A percentile compares a stretch with the other conserved stretches of the same genome.
phyloP scores from a whole-genome alignment of 805 yeast genomes.

The Maudiozyma barnettii region DNA sequence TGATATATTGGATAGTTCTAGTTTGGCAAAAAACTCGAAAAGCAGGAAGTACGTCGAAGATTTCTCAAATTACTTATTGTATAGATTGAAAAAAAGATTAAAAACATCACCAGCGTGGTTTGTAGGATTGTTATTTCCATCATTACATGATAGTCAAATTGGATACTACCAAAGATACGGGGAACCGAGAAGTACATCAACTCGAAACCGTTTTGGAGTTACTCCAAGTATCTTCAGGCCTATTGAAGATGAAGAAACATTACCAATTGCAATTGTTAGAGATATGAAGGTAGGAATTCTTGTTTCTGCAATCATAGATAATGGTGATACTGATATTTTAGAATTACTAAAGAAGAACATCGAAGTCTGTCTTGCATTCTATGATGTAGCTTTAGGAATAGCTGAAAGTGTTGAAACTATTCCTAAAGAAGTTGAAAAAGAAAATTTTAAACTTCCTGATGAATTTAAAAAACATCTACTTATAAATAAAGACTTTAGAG shows the following conservation, averaged over 20 bases:
- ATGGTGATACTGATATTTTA: constrained; percentile 18
- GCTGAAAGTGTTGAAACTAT: not conserved
- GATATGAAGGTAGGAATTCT: constrained; percentile 26
- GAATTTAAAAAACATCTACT: constrained; percentile 8
- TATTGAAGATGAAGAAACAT: constrained; percentile 16
- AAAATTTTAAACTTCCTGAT: constrained; percentile 5
- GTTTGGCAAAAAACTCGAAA: constrained; percentile 36
- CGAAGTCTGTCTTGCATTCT: constrained; percentile 8
- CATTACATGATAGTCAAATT: constrained; percentile 38
- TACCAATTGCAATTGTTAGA: constrained; percentile 14
- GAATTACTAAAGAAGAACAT: constrained; percentile 16
- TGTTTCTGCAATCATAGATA: constrained; percentile 28
- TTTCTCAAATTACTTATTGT: constrained; percentile 57
- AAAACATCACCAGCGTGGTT: constrained; percentile 44
- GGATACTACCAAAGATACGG: constrained; percentile 36
- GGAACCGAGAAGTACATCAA: constrained; percentile 27
- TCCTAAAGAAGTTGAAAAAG: constrained; percentile 2
- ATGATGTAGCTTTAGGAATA: constrained; percentile 4
- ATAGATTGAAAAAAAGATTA: constrained; percentile 40
- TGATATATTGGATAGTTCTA: constrained; percentile 42
- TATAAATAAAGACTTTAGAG: constrained; percentile 22
- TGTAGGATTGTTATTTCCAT: constrained; percentile 60
- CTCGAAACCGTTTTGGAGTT: constrained; percentile 10
- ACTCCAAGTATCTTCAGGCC: constrained; percentile 19
- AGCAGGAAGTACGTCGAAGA: constrained; percentile 54